Percentiles rank a stretch among this genome's conserved stretches.
Evolutionary conservation across 2,329 filamentous ascomycete species (phyloP).

Genomic region (Epichloe gansuensis): DNA sequence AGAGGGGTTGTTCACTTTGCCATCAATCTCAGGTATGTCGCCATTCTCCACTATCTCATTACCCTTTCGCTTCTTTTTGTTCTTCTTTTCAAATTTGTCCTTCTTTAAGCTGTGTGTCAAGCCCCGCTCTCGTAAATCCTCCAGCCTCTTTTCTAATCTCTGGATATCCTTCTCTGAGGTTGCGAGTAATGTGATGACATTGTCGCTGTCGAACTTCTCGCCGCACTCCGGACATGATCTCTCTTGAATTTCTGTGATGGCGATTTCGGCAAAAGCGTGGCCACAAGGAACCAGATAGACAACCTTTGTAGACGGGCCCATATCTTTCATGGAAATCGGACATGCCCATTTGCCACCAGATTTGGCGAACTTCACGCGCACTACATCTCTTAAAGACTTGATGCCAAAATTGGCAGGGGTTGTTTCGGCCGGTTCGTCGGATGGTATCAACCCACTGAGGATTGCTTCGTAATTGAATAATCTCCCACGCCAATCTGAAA

Average conservation of each 20-base stretch:
- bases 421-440: slow-evolving; percentile 43
- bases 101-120: slow-evolving; percentile 86
- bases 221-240: slow-evolving; percentile 60
- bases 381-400: slow-evolving; percentile 72
- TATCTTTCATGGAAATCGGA: slow-evolving; percentile 73
- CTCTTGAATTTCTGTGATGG: slow-evolving; percentile 68
- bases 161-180: slow-evolving; percentile 58
- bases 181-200: slow-evolving; percentile 75
- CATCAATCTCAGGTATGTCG: slow-evolving; percentile 39
- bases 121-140: slow-evolving; percentile 57
- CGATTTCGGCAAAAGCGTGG: slow-evolving; percentile 81
- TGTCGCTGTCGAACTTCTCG: slow-evolving; percentile 55
- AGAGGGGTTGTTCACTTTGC: slow-evolving; percentile 13
- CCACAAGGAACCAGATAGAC: slow-evolving; percentile 92
- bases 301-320: slow-evolving; percentile 67
- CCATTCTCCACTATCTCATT: slow-evolving; percentile 23
- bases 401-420: slow-evolving; percentile 46
- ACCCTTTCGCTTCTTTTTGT: slow-evolving; percentile 48
- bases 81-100: slow-evolving; percentile 50
- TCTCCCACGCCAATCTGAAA: slow-evolving; percentile 72
- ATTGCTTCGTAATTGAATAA: slow-evolving; percentile 94
- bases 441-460: slow-evolving; percentile 47
- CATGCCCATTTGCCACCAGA: slow-evolving; percentile 58
- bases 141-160: slow-evolving; percentile 51
- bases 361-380: slow-evolving; percentile 63